Percentiles rank a stretch among this genome's conserved stretches.
Evolutionary conservation across 495 filamentous ascomycete genomes (phyloP).

Genomic region (Penicillium nucicola): DNA sequence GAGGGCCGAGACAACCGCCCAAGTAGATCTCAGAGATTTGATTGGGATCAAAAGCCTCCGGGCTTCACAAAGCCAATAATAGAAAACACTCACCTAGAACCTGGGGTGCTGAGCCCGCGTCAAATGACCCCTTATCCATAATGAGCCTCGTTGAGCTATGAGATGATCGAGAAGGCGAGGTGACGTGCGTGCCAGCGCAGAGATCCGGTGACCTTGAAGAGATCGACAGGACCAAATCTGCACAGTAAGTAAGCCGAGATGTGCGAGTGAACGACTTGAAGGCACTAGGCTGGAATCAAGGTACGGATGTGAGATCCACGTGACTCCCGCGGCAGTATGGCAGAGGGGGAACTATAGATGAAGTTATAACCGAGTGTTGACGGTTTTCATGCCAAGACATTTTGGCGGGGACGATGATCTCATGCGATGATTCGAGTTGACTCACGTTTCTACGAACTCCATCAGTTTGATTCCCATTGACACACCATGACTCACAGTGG

Average conservation of each 20-base stretch:
- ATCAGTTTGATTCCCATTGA: no score
- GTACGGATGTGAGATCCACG: background rate
- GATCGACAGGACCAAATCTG: slow-evolving; percentile 35
- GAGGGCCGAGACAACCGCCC: background rate
- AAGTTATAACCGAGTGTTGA: slow-evolving; percentile 3
- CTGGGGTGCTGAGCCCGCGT: slow-evolving; percentile 24
- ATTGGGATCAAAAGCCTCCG: slow-evolving; percentile 8
- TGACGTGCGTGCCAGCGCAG: slow-evolving; percentile 40
- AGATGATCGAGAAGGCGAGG: slow-evolving; percentile 9
- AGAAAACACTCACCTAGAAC: slow-evolving; percentile 17
- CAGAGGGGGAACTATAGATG: slow-evolving; percentile 1
- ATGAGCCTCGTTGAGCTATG: slow-evolving; percentile 8
- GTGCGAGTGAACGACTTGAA: slow-evolving; percentile 4
- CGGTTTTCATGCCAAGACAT: slow-evolving; percentile 2
- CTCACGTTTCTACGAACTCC: background rate
- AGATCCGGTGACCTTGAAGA: slow-evolving; percentile 38
- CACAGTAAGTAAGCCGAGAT: slow-evolving; percentile 18
- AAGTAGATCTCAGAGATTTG: slow-evolving; percentile 9
- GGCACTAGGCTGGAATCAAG: background rate
- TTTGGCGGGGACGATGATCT: slow-evolving; percentile 4
- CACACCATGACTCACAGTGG: no score
- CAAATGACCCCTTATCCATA: slow-evolving; percentile 25
- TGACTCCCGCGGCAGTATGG: background rate
- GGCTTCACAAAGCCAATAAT: slow-evolving; percentile 4
- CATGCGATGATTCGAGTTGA: slow-evolving; percentile 9